Conservation (phyloP, 148 eudicot genomes). For the Limonium bicolor region DNA sequence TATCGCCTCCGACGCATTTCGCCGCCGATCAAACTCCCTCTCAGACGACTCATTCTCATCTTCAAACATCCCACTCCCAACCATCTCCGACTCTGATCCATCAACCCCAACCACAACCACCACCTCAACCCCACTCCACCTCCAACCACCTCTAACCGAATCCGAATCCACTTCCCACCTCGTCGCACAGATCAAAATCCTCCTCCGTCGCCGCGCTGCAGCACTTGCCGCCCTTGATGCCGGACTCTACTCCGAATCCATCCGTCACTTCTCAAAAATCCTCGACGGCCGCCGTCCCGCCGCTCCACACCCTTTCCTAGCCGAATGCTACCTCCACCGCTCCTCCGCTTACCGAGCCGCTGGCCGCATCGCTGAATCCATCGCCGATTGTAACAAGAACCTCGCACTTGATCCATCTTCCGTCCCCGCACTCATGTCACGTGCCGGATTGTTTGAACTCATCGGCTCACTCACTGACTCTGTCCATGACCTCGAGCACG, state of each 20-base stretch:
- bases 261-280: slow-evolving; percentile 84
- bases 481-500: slow-evolving; percentile 88
- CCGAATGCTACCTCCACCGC: slow-evolving; percentile 80
- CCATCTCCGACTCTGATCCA: slow-evolving; percentile 4
- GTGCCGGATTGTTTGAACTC: slow-evolving; percentile 62
- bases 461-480: slow-evolving; percentile 75
- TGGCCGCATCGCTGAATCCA: slow-evolving; percentile 56
- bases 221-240: slow-evolving; percentile 82
- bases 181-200: slow-evolving; percentile 70
- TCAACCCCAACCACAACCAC: slow-evolving; percentile 20
- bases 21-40: slow-evolving; percentile 74
- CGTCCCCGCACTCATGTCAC: slow-evolving; percentile 41
- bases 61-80: slow-evolving; percentile 16
- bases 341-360: slow-evolving; percentile 55
- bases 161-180: slow-evolving; percentile 49
- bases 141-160: slow-evolving; percentile 29
- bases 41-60: slow-evolving; percentile 81
- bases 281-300: slow-evolving; percentile 73
- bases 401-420: slow-evolving; percentile 63
- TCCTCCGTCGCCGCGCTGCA: slow-evolving; percentile 76
- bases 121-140: slow-evolving; percentile 18
- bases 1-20: slow-evolving; percentile 77
- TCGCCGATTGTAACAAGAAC: slow-evolving; percentile 71
- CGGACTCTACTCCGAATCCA: slow-evolving; percentile 68
- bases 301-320: slow-evolving; percentile 79